Evolutionary conservation across 1,139 yeast species (phyloP).

Genomic region (Suhomyces taliae): DNA sequence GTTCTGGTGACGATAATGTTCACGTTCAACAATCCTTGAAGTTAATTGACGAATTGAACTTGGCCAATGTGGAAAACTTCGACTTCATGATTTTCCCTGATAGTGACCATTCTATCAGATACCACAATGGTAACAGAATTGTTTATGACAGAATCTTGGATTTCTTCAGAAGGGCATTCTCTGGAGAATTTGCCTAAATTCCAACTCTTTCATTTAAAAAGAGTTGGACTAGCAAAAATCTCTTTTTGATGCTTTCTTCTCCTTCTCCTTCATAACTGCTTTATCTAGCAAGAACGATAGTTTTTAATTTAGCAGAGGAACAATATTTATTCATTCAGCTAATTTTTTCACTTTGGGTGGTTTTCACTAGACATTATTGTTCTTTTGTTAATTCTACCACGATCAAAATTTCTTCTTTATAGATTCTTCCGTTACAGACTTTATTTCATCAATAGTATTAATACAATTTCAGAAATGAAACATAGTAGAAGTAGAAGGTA

Average conservation of each 20-base stretch:
- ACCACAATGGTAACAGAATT: slow-evolving; percentile 67
- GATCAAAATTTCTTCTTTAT: too few relatives aligned
- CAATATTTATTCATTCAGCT: too few relatives aligned
- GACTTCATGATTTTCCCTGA: slow-evolving; percentile 79
- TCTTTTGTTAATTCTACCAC: too few relatives aligned
- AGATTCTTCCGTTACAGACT: background rate
- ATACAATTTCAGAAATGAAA: too few relatives aligned
- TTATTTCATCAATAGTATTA: background rate
- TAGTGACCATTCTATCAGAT: slow-evolving; percentile 69
- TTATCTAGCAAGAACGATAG: too few relatives aligned
- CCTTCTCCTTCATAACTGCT: too few relatives aligned
- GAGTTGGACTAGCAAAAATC: too few relatives aligned
- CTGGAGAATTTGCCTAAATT: slow-evolving; percentile 36
- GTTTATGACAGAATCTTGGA: slow-evolving; percentile 63
- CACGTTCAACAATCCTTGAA: slow-evolving; percentile 73
- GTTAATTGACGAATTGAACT: slow-evolving; percentile 60
- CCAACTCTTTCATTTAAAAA: background rate
- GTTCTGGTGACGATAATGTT: slow-evolving; percentile 82
- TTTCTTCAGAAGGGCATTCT: slow-evolving; percentile 60
- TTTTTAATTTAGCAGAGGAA: too few relatives aligned
- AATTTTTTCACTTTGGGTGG: too few relatives aligned
- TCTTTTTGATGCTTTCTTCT: too few relatives aligned
- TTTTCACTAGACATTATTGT: too few relatives aligned
- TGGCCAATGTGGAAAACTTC: slow-evolving; percentile 62
- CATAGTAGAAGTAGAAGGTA: too few relatives aligned